A percentile compares a stretch with the other conserved stretches of the same genome.
Conservation (phyloP, 495 filamentous ascomycete genomes). For the Lepidopterella palustris region DNA sequence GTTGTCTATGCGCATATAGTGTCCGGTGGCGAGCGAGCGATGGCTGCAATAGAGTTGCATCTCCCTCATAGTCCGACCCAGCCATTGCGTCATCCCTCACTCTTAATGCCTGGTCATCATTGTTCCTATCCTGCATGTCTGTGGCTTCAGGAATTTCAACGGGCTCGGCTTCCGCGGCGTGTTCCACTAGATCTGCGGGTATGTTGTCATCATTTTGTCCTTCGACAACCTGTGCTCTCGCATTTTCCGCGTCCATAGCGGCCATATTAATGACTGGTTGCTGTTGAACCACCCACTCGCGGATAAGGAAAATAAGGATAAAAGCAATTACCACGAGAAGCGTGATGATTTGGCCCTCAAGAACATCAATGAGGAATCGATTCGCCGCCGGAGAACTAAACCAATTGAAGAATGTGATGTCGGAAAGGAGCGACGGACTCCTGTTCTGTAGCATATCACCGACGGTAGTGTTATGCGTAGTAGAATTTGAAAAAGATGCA, state of each 20-base stretch:
- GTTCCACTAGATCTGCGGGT: conserved; percentile 38
- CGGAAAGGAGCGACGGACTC: conserved; percentile 56
- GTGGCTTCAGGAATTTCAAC: conserved; percentile 28
- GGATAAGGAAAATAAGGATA: conserved; percentile 89
- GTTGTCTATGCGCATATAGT: neutral
- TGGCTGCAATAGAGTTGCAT: neutral
- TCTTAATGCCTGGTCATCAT: conserved; percentile 20
- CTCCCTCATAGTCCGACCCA: conserved; percentile 22
- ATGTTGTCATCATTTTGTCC: conserved; percentile 7
- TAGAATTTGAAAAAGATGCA: neutral
- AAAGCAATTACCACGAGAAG: conserved; percentile 83
- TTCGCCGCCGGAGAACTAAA: conserved; percentile 68
- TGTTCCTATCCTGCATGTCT: conserved; percentile 30
- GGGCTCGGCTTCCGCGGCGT: conserved; percentile 44
- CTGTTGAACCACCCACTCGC: conserved; percentile 97
- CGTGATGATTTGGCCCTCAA: conserved; percentile 93
- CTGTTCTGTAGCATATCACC: neutral
- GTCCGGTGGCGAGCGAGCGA: neutral
- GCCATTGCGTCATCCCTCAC: conserved; percentile 1
- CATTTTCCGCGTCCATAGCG: conserved; percentile 10
- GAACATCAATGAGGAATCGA: conserved; percentile 67
- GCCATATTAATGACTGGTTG: conserved; percentile 69
- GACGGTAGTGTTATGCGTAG: conserved; percentile 1
- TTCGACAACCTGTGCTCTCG: neutral
- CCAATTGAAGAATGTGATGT: conserved; percentile 61